Evolutionary conservation across 23 red algal genomes (phyloP), one percentile per base, ranked within the genome.

Genomic region (Cyanidioschyzon merolae): DNA sequence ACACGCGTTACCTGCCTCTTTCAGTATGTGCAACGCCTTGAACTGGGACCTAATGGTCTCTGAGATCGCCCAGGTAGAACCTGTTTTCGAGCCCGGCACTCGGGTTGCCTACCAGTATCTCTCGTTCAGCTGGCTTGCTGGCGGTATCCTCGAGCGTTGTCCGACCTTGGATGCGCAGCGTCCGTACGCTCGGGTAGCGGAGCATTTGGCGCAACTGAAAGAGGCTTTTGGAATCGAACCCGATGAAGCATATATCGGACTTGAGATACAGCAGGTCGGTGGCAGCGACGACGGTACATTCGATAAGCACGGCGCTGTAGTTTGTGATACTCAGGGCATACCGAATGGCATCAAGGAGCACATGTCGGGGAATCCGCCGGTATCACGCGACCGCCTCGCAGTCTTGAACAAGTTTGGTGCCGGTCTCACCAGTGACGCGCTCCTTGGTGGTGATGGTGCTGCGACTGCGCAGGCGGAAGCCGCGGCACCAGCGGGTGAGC

Each of bases 51-150:
- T 79, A 24, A 88, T 93, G 63, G 79, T 93, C 31, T 40, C 68
- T 39, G 58, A 85, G 32, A 75, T 88, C 54, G 84, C 79, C 29
- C 57, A 63, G 0, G 74, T 81, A 0, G 63, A 37, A 34, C 84
- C 90, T 25, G 26, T 34, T 37, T 75, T 74, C 32, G 1, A 2
- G n/a, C 90, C 90, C 1, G 90, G 90, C 17, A 58, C 26, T 16
- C 58, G 41, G 0, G 40, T 34, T 0, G 85, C 76, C 45, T 93
- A 93, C 50, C 90, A 93, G 67, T 76, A 76, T 15, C 77, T 93
- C 36, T 67, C 80, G 27, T 93, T 88, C 57, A 84, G 90, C 1
- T 93, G 90, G 90, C 76, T 93, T 26, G 79, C 87, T 37, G 90
- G 84, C 25, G 84, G 79, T 0, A 51, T 93, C 38, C 63, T 87